Conservation (phyloP, 2,329 filamentous ascomycete species). For the Neopestalotiopsis rosae region DNA sequence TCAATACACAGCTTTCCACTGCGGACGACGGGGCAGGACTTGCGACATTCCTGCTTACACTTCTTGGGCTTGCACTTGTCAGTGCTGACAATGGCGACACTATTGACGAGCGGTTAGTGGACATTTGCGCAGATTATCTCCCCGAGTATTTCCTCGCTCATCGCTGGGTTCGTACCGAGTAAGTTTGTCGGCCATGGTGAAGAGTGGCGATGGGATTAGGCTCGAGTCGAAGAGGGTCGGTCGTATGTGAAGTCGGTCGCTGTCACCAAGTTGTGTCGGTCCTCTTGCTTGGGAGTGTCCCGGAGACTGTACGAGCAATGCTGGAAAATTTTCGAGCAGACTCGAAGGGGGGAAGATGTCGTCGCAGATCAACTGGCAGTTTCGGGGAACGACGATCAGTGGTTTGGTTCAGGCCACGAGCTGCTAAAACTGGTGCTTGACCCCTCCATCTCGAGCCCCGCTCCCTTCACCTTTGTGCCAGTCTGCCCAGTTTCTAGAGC, state of each 20-base stretch:
- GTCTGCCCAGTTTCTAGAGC: not conserved
- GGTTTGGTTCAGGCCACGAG: not conserved
- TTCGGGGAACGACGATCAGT: not conserved
- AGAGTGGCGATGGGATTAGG: not conserved
- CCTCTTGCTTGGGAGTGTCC: not conserved
- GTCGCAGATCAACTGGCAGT: not conserved
- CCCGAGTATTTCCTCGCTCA: not conserved
- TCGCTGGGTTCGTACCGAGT: conserved; percentile 73
- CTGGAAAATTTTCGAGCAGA: not conserved
- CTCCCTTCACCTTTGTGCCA: not conserved
- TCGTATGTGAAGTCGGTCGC: not conserved
- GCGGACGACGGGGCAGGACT: conserved; percentile 95
- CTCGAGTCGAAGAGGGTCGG: not conserved
- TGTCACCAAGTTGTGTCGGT: not conserved
- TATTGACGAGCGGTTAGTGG: conserved; percentile 51
- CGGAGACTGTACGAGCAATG: not conserved
- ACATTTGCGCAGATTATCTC: conserved; percentile 12
- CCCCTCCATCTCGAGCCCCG: not conserved
- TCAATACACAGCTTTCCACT: conserved; percentile 98
- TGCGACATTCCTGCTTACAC: conserved; percentile 99
- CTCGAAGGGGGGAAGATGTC: not conserved
- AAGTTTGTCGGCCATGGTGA: conserved; percentile 60
- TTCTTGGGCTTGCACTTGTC: conserved; percentile 99
- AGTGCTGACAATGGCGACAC: conserved; percentile 98
- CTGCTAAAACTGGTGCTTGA: not conserved